Conservation (phyloP, 2,329 filamentous ascomycete species). For the Biscogniauxia sp. region DNA sequence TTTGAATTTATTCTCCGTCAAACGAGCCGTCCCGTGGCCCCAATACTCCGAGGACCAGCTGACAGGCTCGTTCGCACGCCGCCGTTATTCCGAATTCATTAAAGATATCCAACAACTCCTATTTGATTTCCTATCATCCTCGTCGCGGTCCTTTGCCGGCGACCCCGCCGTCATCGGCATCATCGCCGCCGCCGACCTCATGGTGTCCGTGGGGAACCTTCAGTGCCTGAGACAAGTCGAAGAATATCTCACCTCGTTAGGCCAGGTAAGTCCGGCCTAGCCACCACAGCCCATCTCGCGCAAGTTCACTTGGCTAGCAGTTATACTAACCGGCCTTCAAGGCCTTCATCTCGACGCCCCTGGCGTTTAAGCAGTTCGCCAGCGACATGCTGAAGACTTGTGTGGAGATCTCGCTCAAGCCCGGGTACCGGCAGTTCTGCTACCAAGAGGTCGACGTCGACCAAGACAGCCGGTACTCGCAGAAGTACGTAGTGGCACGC, state of each 20-base stretch:
- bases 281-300: not conserved
- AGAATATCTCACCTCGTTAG: constrained; percentile 3
- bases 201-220: constrained; percentile 3
- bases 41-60: not conserved
- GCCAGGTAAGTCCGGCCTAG: constrained; percentile 1
- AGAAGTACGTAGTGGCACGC: not conserved
- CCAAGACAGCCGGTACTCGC: not conserved
- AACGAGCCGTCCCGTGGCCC: not conserved
- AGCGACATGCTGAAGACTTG: not conserved
- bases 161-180: constrained; percentile 4
- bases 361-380: not conserved
- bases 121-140: not conserved
- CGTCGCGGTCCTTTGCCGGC: not conserved
- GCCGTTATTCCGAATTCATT: not conserved
- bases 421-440: constrained; percentile 1
- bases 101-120: not conserved
- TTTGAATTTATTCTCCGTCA: not conserved
- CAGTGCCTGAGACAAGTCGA: constrained; percentile 2
- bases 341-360: not conserved
- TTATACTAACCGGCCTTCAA: not conserved
- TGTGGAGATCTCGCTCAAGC: not conserved
- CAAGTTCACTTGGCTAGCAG: not conserved
- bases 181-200: not conserved
- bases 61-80: not conserved
- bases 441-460: not conserved